Evolutionary conservation across 2,329 filamentous ascomycete genomes (phyloP).

Genomic region (Cladosporium colombiae): DNA sequence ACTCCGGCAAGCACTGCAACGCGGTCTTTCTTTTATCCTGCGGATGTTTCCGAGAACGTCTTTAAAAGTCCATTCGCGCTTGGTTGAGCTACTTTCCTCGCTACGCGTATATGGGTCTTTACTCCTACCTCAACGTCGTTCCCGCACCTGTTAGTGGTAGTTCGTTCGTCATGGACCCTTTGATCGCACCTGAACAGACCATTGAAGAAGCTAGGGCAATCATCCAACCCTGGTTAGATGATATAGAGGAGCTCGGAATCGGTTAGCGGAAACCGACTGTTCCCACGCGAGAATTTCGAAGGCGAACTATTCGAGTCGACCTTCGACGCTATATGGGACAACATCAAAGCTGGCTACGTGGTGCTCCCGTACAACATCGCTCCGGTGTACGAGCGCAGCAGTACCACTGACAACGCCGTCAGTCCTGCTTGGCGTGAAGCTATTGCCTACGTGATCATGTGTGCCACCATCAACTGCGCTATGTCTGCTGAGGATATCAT

Average conservation of each 20-base stretch:
- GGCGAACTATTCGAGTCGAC: constrained; percentile 19
- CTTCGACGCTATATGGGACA: constrained; percentile 15
- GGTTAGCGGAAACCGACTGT: constrained; percentile 16
- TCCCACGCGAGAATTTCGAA: constrained; percentile 18
- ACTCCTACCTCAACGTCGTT: constrained; percentile 22
- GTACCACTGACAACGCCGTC: constrained; percentile 19
- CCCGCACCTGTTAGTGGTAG: not conserved
- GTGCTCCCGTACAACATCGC: constrained; percentile 21
- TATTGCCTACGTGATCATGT: constrained; percentile 21
- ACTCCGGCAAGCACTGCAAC: constrained; percentile 19
- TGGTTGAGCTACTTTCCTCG: constrained; percentile 32
- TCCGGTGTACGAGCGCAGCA: not conserved
- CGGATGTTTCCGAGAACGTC: constrained; percentile 33
- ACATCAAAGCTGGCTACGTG: constrained; percentile 17
- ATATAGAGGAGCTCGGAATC: constrained; percentile 19
- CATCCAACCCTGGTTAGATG: constrained; percentile 28
- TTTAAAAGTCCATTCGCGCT: constrained; percentile 29
- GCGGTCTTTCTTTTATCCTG: constrained; percentile 22
- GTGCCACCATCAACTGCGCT: not conserved
- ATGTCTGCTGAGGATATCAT: constrained; percentile 5
- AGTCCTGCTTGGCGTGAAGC: constrained; percentile 23
- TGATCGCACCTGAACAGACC: constrained; percentile 32
- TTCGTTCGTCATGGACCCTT: constrained; percentile 36
- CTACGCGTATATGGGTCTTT: constrained; percentile 19
- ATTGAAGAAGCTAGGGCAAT: constrained; percentile 18